Conservation (phyloP, 441 rosid genomes). For the Syzygium syzygioides region DNA sequence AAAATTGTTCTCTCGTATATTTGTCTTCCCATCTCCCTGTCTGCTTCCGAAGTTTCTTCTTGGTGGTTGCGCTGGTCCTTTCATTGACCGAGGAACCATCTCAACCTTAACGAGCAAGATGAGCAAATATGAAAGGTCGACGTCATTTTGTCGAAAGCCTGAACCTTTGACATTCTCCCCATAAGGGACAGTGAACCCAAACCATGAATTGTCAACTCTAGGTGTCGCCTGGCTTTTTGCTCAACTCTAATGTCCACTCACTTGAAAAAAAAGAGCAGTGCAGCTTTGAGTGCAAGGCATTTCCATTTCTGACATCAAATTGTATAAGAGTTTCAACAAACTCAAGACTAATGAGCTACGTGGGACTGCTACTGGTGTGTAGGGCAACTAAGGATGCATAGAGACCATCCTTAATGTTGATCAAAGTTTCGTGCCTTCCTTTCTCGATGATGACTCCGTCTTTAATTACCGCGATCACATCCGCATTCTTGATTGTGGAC, state of each 20-base stretch:
- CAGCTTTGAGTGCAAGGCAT: not conserved
- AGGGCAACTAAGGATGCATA: slow-evolving; percentile 6
- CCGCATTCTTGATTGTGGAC: slow-evolving; percentile 5
- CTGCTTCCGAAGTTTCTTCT: not conserved
- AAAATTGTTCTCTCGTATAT: not conserved
- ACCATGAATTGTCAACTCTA: too few species aligned
- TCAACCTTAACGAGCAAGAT: too few species aligned
- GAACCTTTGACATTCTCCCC: too few species aligned
- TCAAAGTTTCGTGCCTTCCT: not conserved
- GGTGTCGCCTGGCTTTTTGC: too few species aligned
- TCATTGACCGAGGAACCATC: too few species aligned
- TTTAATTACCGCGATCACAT: slow-evolving; percentile 1
- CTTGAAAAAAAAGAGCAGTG: not conserved
- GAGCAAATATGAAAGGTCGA: too few species aligned
- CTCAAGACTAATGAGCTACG: not conserved
- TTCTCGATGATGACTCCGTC: slow-evolving; percentile 1
- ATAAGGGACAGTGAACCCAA: too few species aligned
- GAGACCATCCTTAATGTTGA: not conserved
- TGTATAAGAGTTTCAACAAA: not conserved
- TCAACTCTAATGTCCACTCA: not conserved
- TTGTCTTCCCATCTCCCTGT: not conserved
- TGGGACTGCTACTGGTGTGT: not conserved
- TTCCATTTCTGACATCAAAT: not conserved
- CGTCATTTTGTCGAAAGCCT: too few species aligned
- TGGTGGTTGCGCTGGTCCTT: not conserved